Base-by-base conservation (phyloP, 108 stramenopile genomes). In the Skeletonema tropicum region DNA sequence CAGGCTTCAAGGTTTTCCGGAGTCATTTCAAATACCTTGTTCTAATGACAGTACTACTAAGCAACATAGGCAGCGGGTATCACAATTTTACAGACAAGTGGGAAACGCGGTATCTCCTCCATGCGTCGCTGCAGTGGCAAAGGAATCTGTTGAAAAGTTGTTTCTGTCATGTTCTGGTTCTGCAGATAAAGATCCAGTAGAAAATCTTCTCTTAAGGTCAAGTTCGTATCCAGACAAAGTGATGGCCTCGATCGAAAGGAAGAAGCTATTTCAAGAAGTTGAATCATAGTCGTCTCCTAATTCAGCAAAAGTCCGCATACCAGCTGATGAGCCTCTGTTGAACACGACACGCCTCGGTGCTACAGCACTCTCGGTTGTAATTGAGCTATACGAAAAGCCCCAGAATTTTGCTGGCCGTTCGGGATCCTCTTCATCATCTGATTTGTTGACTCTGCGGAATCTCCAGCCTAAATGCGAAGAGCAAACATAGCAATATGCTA, bases 391-490 rank as follows among this genome's bases (percentile, higher is more conserved):
- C 15, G 42, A 45, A 14, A 77, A 62, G 19, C 76, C 76, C 69
- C 69, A 77, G 42, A 77, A 77, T n/a, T 38, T 29, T 1, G 8
- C 13, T 3, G 76, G 76, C 0, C 62, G 38, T 23, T 63, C 62
- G 6, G 12, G 32, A 35, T 71, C 70, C 31, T 71, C 48, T 6
- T 8, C 52, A 3, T 12, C 45, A 32, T 59, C 68, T 60, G 46
- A 21, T 59, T 67, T 77, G 58, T 19, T 39, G 41, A 83, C 79
- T 48, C 59, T 70, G 55, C 68, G 60, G 77, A 95, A 95, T 73
- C 89, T 93, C 94, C 94, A 95, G 45, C 94, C 94, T n/a, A 95
- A 63, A 55, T 89, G 80, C 13, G 73, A 66, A n/a, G 39, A 66
- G 66, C 94, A 95, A 5, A 66, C 55, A 9, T 52, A 29, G 52